Evolutionary conservation across 495 filamentous ascomycete genomes (phyloP), one percentile per base, ranked within the genome.

Genomic region (Aspergillus campestris): DNA sequence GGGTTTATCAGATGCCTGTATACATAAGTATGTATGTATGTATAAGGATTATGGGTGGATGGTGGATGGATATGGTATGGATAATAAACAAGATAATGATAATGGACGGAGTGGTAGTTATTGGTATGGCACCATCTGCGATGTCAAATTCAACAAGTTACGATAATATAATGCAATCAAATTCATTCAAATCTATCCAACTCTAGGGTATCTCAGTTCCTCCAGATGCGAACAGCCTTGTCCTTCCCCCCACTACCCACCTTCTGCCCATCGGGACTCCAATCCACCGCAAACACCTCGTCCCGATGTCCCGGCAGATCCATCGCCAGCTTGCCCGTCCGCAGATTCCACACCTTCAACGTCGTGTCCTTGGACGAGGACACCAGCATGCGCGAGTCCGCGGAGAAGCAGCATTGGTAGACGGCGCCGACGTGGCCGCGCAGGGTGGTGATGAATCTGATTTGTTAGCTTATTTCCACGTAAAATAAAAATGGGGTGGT

Each of bases 221-320:
- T 79, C 89, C 89, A 95, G 43, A 91, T 78, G 59, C 86, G 77
- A 34, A 95, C 83, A 31, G 81, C 83, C 69, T 92, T 95, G 67
- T 98, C 92, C 55, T 90, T 90, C 10, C 92, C 92, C 31, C 91
- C 92, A 59, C 88, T 94, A 14, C 79, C 83, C 27, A 95, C 88
- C 55, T 80, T 83, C 44, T 83, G 70, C 15, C 89, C 89, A 64
- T 95, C 89, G 8, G 86, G 80, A 58, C 81, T 85, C 89, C 89
- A 95, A 61, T 94, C 89, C 12, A 95, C 84, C 1, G 87, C 87
- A 68, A 85, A 94, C 8, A 97, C 92, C 67, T 97, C 89, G 53
- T 95, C 94, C 58, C 87, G 77, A 65, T 99, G 94, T 5, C 92
- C 94, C 0, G 90, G 89, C 24, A 99, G 73, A 74, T 99, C 89